Percentiles rank a stretch among this genome's conserved stretches.
phyloP scores from a whole-genome alignment of 2,329 filamentous ascomycete species.

The Pseudogymnoascus sp. region DNA sequence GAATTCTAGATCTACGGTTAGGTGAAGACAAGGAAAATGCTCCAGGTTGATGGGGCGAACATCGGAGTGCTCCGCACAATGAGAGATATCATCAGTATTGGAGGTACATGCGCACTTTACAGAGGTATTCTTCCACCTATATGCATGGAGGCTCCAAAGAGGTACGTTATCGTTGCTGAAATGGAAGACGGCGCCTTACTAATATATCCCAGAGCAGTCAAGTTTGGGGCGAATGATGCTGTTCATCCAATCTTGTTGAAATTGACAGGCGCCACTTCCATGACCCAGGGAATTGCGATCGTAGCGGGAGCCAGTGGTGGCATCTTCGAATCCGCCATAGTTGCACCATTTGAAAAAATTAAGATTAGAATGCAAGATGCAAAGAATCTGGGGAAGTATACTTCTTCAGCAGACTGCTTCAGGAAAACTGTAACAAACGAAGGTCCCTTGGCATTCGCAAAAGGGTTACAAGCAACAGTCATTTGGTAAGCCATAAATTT shows the following conservation, averaged over 20 bases:
- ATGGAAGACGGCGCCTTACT: not conserved
- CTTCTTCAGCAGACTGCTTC: conserved; percentile 67
- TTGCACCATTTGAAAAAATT: conserved; percentile 91
- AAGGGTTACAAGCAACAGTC: conserved; percentile 85
- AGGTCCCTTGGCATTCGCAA: conserved; percentile 78
- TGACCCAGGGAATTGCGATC: conserved; percentile 80
- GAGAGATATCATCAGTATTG: not conserved
- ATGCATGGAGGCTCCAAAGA: conserved; percentile 89
- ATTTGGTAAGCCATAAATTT: no score
- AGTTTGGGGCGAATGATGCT: conserved; percentile 94
- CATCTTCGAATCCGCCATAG: conserved; percentile 87
- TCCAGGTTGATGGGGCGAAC: not conserved
- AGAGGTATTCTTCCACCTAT: conserved; percentile 88
- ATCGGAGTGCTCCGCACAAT: not conserved
- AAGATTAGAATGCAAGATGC: conserved; percentile 95
- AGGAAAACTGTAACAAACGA: conserved; percentile 71
- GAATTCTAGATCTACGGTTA: not conserved
- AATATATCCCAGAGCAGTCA: conserved; percentile 56
- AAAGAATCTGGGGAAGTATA: conserved; percentile 79
- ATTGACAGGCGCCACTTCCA: conserved; percentile 70
- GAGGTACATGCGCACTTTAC: conserved; percentile 50
- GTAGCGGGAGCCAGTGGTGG: conserved; percentile 86
- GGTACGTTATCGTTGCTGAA: not conserved
- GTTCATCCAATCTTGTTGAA: conserved; percentile 89
- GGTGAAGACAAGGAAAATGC: not conserved